Evolutionary conservation across 176 grass and related monocot genomes (phyloP).

Genomic region (Phyllostachys edulis): DNA sequence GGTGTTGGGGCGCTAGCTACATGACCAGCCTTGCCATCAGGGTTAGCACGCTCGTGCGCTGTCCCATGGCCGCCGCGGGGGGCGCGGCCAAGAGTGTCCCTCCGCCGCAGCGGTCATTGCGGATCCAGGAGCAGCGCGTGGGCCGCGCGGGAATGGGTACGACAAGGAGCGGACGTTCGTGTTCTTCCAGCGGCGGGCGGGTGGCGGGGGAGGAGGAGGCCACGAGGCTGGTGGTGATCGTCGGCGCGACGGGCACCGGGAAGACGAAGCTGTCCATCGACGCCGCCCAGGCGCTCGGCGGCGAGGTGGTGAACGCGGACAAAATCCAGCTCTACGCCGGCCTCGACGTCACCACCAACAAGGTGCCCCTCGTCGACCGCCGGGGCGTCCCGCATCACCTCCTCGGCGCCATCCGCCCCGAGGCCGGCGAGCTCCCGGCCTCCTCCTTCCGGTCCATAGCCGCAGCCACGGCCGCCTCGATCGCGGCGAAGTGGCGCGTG

Average conservation of each 20-base stretch:
- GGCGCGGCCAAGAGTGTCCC: not conserved
- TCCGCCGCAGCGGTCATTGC: constrained; percentile 9
- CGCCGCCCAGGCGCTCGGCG: constrained; percentile 31
- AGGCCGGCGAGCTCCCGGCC: constrained; percentile 47
- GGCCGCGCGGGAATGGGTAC: not conserved
- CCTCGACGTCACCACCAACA: constrained; percentile 86
- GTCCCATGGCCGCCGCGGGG: constrained; percentile 21
- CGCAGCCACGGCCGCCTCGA: not conserved
- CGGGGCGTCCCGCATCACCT: constrained; percentile 74
- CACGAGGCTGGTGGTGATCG: constrained; percentile 55
- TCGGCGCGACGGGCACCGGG: constrained; percentile 72
- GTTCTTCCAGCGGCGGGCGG: not conserved
- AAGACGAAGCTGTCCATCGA: constrained; percentile 87
- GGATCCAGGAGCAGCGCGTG: not conserved
- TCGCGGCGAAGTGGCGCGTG: constrained; percentile 18
- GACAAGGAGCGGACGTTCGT: not conserved
- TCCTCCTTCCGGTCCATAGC: constrained; percentile 42
- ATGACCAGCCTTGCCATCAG: constrained; percentile 38
- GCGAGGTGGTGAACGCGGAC: constrained; percentile 80
- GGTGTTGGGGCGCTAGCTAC: not conserved
- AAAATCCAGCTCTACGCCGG: constrained; percentile 79
- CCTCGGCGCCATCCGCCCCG: constrained; percentile 49
- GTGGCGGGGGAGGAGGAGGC: constrained; percentile 1
- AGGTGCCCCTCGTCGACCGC: constrained; percentile 46
- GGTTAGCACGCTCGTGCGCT: constrained; percentile 34